Conservation (phyloP, 2,329 filamentous ascomycete species). For the Paecilomyces sp. region DNA sequence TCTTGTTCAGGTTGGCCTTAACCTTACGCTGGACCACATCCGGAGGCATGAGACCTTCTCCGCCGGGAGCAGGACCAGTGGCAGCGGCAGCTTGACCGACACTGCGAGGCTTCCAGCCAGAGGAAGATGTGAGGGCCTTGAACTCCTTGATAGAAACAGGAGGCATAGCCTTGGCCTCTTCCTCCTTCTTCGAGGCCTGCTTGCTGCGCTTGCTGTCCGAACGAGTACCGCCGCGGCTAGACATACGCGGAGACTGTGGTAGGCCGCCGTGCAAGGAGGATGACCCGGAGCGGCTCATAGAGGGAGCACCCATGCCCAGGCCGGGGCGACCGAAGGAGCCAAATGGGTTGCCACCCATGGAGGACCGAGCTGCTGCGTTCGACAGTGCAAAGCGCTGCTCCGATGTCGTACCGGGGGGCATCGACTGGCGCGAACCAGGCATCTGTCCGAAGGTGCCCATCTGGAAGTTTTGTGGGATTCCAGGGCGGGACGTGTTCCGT, state of each 20-base stretch:
- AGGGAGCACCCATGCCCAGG: slow-evolving; percentile 54
- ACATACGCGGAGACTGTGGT: slow-evolving; percentile 65
- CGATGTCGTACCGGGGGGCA: slow-evolving; percentile 72
- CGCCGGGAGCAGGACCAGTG: slow-evolving; percentile 42
- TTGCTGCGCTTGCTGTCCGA: slow-evolving; percentile 48
- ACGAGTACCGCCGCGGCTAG: slow-evolving; percentile 46
- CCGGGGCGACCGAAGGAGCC: slow-evolving; percentile 56
- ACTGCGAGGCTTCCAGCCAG: slow-evolving; percentile 85
- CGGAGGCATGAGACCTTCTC: slow-evolving; percentile 65
- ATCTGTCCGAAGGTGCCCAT: slow-evolving; percentile 65
- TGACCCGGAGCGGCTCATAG: slow-evolving; percentile 59
- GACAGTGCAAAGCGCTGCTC: slow-evolving; percentile 66
- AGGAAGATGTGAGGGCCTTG: slow-evolving; percentile 67
- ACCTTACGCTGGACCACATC: slow-evolving; percentile 97
- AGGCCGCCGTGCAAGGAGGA: slow-evolving; percentile 48
- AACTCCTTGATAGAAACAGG: slow-evolving; percentile 77
- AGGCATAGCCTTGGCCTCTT: slow-evolving; percentile 76
- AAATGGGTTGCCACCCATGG: slow-evolving; percentile 46
- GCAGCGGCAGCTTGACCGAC: slow-evolving; percentile 40
- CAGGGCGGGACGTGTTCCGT: slow-evolving; percentile 47
- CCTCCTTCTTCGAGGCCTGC: slow-evolving; percentile 49
- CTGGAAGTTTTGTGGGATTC: slow-evolving; percentile 44
- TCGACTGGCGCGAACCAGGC: slow-evolving; percentile 43
- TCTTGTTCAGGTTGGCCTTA: slow-evolving; percentile 98
- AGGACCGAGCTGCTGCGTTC: slow-evolving; percentile 41